These are phyloP conservation scores for Solanum sejunctum DNA, from an alignment of 257 asterid genomes.

Conservation along the genomic window DNA sequence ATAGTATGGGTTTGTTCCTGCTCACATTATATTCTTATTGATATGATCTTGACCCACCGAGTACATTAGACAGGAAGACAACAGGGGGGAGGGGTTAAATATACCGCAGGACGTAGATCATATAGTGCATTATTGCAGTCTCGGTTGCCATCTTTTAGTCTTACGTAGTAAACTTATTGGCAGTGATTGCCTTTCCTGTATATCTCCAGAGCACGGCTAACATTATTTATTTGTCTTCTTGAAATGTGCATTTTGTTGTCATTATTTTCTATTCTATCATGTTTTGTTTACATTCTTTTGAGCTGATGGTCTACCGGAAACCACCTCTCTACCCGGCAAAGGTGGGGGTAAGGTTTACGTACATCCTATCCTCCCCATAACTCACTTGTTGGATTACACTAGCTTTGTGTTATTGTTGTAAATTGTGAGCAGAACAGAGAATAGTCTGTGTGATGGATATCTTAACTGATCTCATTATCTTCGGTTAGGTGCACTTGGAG, in stretches of 20 bases:
- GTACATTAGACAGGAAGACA: neutral
- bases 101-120: neutral
- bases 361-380: neutral
- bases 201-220: neutral
- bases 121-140: neutral
- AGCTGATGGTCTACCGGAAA: neutral
- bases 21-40: neutral
- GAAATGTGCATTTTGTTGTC: neutral
- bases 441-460: neutral
- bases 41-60: neutral
- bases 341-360: neutral
- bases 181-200: neutral
- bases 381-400: neutral
- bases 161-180: neutral
- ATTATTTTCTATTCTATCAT: neutral
- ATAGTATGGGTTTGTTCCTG: neutral
- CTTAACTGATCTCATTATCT: neutral
- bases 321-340: neutral
- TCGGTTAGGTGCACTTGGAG: slow-evolving; percentile 79
- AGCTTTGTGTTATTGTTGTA: neutral
- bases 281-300: neutral
- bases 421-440: neutral
- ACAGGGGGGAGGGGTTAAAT: neutral
- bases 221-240: neutral
- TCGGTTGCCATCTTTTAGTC: neutral